Evolutionary conservation across 192 early-diverging fungal genomes (phyloP).

Genomic region (Mortierella claussenii): DNA sequence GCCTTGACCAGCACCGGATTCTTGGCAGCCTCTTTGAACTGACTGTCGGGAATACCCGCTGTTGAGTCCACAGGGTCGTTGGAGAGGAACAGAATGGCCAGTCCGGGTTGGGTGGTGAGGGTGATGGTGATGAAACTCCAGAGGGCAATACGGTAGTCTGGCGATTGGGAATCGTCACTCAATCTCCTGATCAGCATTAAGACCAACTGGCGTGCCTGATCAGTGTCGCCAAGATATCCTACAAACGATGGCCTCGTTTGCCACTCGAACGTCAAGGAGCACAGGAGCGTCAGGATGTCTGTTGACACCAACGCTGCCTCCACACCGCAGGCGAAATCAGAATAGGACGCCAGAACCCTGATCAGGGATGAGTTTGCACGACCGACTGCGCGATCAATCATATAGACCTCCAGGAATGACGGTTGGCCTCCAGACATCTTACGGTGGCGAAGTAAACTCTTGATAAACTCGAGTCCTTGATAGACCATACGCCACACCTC

Average conservation of each 20-base stretch:
- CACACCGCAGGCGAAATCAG: constrained; percentile 46
- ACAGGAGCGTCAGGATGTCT: constrained; percentile 59
- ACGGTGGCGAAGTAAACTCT: constrained; percentile 45
- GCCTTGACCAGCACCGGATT: constrained; percentile 56
- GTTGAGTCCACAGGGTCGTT: constrained; percentile 34
- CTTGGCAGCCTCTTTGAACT: constrained; percentile 35
- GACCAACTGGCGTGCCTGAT: constrained; percentile 53
- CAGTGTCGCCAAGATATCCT: constrained; percentile 57
- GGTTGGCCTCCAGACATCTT: constrained; percentile 42
- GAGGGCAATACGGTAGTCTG: constrained; percentile 48
- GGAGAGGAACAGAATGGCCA: constrained; percentile 51
- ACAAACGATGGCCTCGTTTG: constrained; percentile 55
- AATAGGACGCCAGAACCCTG: constrained; percentile 45
- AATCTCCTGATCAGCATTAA: constrained; percentile 30
- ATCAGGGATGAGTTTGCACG: constrained; percentile 53
- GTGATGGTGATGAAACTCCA: constrained; percentile 61
- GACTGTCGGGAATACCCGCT: constrained; percentile 20
- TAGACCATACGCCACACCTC: constrained; percentile 39
- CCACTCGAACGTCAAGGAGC: constrained; percentile 46
- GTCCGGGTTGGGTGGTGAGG: constrained; percentile 56
- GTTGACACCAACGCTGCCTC: constrained; percentile 51
- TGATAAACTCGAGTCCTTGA: constrained; percentile 55
- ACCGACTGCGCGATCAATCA: constrained; percentile 56
- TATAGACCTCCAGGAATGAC: constrained; percentile 55
- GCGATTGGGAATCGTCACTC: constrained; percentile 16